Evolutionary conservation across 2,329 filamentous ascomycete species (phyloP), one percentile per base, ranked within the genome.

Genomic region (Colletotrichum agaves): DNA sequence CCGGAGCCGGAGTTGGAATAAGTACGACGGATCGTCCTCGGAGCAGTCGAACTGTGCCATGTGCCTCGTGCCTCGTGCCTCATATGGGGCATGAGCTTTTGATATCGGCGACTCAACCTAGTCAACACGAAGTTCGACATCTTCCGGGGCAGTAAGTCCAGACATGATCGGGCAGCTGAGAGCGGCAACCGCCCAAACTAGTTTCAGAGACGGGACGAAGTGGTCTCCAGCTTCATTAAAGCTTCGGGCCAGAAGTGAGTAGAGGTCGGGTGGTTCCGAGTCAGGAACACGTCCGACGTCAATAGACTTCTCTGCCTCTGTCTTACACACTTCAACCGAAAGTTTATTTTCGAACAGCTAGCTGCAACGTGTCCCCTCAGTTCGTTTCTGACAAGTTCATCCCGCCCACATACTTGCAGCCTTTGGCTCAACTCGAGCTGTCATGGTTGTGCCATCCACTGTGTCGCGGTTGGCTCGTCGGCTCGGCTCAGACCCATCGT

Each of bases 1-100:
- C 72, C 6, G 69, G 64, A 19, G 62, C 71, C 1, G 73, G 72
- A 0, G 72, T 73, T 1, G 73, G 73, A 11, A 74, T 72, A 12
- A 74, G 46, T 4, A 74, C 69, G 3, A 74, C 69, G 15, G 58
- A 66, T 23, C 58, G 49, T 12, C 49, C 58, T 15, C 50, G 63
- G 2, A 63, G 58, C 5, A 66, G n/a, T 12, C 56, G 58, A 27
- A 57, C 63, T 10, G 63, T 66, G 5, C 43, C 58, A 13, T 66
- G 27, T 15, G 41, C 63, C n/a, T n/a, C n/a, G n/a, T n/a, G n/a
- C n/a, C n/a, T 10, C 56, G 58, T 1, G 44, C 21, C 41, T 39
- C 31, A 10, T n/a, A n/a, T 2, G 5, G 11, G n/a, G 39, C 15
- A 17, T 8, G n/a, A n/a, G n/a, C 19, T n/a, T 43, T 33, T 5